Evolutionary conservation across 2,329 filamentous ascomycete genomes (phyloP).

Genomic region (Hymenoscyphus salicellus): DNA sequence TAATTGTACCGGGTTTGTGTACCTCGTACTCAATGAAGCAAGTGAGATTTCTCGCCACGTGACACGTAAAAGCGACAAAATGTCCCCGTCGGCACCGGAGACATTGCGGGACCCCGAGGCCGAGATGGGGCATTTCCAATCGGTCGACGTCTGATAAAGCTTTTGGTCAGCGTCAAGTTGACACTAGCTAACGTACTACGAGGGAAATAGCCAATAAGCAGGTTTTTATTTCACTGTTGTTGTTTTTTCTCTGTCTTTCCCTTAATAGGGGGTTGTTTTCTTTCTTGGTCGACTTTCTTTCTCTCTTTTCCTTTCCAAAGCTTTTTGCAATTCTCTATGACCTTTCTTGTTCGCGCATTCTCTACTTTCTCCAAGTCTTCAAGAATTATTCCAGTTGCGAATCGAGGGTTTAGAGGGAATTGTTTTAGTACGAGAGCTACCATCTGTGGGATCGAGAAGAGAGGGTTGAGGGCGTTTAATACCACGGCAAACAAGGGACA

Average conservation of each 20-base stretch:
- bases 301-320: neutral
- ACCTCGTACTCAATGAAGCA: neutral
- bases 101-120: neutral
- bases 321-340: neutral
- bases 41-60: neutral
- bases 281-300: neutral
- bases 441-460: neutral
- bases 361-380: neutral
- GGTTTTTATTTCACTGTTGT: neutral
- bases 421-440: neutral
- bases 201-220: neutral
- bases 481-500: neutral
- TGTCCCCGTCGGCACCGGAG: neutral
- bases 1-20: neutral
- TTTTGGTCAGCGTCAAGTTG: slow-evolving; percentile 7
- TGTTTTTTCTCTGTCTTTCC: no score
- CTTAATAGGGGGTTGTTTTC: no score
- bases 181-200: neutral
- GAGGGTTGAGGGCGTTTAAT: neutral
- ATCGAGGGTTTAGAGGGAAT: neutral
- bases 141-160: neutral
- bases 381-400: neutral
- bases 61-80: no score
- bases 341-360: neutral
- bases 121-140: neutral